These are phyloP conservation scores for Solanum hybrid DNA, from an alignment of 305 asterid genomes.

Conservation along the genomic window DNA sequence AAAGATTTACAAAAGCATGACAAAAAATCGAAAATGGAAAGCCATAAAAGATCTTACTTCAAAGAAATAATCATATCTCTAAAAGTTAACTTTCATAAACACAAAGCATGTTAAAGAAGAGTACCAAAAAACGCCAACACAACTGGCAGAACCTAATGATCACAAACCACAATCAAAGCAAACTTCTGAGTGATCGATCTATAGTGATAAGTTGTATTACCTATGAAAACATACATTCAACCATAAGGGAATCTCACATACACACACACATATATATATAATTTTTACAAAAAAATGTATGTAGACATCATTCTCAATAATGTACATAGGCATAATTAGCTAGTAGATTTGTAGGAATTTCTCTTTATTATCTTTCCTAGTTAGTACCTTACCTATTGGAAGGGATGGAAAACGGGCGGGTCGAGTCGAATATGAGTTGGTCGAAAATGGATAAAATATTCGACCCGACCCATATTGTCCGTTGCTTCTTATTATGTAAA, in stretches of 20 bases:
- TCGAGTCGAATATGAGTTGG: background rate
- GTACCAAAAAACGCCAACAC: background rate
- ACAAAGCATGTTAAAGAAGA: background rate
- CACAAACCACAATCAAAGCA: background rate
- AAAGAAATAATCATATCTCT: background rate
- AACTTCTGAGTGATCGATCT: background rate
- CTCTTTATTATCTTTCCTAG: background rate
- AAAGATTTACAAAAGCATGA: background rate
- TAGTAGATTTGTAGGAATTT: background rate
- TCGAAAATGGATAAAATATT: background rate
- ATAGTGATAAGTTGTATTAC: background rate
- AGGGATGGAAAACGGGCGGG: background rate
- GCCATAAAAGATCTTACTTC: background rate
- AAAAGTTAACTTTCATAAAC: background rate
- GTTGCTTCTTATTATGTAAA: background rate
- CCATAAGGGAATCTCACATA: background rate
- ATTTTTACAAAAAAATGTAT: background rate
- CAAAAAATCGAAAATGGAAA: background rate
- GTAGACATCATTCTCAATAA: background rate
- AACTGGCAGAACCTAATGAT: background rate
- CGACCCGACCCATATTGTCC: background rate
- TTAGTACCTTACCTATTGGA: background rate
- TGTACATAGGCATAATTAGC: background rate
- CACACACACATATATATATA: background rate
- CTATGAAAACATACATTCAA: background rate